phyloP scores from a whole-genome alignment of 805 yeast genomes.

The Priceomyces melissophilus region DNA sequence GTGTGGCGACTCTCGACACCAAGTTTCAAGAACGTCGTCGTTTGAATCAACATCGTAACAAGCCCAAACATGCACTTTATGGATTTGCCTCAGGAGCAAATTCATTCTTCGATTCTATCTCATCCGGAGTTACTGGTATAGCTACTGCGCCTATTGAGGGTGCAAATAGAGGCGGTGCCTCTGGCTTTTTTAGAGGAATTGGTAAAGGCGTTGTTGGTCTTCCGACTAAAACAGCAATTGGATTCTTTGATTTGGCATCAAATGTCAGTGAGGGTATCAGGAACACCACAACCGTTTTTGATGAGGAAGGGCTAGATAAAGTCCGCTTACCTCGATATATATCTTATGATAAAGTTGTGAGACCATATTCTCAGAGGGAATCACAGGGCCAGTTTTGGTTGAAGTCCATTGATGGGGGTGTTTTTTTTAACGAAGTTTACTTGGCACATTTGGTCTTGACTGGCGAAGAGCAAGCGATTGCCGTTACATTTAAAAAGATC shows the following conservation, averaged over 20 bases:
- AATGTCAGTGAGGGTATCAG: slow-evolving; percentile 92
- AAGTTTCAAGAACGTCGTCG: slow-evolving; percentile 81
- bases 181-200: slow-evolving; percentile 88
- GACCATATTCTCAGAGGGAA: slow-evolving; percentile 73
- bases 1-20: slow-evolving; percentile 85
- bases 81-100: slow-evolving; percentile 85
- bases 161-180: slow-evolving; percentile 81
- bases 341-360: slow-evolving; percentile 65
- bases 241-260: slow-evolving; percentile 86
- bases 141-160: slow-evolving; percentile 92
- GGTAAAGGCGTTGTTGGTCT: slow-evolving; percentile 94
- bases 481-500: slow-evolving; percentile 71
- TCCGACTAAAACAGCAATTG: slow-evolving; percentile 96
- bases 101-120: slow-evolving; percentile 79
- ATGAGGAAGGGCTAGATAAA: slow-evolving; percentile 69
- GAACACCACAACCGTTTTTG: slow-evolving; percentile 88
- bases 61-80: slow-evolving; percentile 78
- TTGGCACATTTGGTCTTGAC: slow-evolving; percentile 82
- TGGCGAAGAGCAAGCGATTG: slow-evolving; percentile 72
- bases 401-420: slow-evolving; percentile 78
- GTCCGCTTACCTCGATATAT: slow-evolving; percentile 81
- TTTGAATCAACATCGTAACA: slow-evolving; percentile 68
- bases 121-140: slow-evolving; percentile 86
- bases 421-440: slow-evolving; percentile 66
- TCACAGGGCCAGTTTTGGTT: slow-evolving; percentile 95